Conservation (phyloP, 352 stramenopile genomes). For the Phytophthora sp. region DNA sequence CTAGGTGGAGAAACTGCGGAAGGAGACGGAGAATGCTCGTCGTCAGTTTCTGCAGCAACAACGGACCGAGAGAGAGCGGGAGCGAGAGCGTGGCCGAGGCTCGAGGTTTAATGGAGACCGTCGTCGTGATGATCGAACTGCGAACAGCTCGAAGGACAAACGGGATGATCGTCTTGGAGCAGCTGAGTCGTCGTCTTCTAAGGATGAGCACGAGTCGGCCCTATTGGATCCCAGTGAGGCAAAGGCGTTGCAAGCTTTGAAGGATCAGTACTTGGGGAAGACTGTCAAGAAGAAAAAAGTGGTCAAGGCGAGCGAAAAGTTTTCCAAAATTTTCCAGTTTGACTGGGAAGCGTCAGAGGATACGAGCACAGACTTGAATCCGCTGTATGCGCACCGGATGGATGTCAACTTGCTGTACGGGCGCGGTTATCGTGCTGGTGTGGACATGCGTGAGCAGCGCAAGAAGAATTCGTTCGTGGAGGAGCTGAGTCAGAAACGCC, state of each 20-base stretch:
- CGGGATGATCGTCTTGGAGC: conserved; percentile 7
- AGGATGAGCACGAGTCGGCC: conserved; percentile 23
- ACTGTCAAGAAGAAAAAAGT: conserved; percentile 89
- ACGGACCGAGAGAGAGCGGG: conserved; percentile 43
- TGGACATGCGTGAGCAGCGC: conserved; percentile 94
- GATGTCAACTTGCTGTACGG: conserved; percentile 93
- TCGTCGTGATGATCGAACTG: conserved; percentile 23
- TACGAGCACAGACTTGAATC: conserved; percentile 91
- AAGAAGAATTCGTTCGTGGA: conserved; percentile 91
- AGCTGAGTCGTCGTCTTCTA: conserved; percentile 12
- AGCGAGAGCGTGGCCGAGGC: conserved; percentile 28
- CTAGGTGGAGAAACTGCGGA: conserved; percentile 64
- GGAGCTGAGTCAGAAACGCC: conserved; percentile 86
- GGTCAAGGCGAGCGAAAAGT: conserved; percentile 93
- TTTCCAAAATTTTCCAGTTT: conserved; percentile 94
- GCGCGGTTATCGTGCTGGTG: conserved; percentile 91
- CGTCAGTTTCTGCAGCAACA: conserved; percentile 72
- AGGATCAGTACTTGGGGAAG: conserved; percentile 92
- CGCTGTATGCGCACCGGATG: conserved; percentile 89
- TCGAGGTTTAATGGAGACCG: conserved; percentile 24
- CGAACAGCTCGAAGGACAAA: conserved; percentile 10
- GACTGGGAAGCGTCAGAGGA: conserved; percentile 94
- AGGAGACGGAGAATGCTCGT: conserved; percentile 59
- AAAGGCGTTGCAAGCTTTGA: conserved; percentile 82
- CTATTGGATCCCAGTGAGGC: conserved; percentile 56